phyloP scores from a whole-genome alignment of 2,329 filamentous ascomycete genomes.

The Fusarium transvaalense region DNA sequence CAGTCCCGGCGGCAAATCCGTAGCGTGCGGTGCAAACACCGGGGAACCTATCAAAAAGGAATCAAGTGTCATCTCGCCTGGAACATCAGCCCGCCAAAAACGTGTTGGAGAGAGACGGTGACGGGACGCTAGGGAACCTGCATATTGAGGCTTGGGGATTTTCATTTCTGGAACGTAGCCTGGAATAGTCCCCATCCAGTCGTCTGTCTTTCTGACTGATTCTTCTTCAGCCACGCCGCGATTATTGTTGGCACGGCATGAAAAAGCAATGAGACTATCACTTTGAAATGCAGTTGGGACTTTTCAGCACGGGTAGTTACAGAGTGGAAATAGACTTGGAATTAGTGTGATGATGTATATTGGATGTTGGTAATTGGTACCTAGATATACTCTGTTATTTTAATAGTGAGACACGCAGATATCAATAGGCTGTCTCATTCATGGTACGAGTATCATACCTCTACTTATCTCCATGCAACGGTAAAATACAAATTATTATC shows the following conservation, averaged over 20 bases:
- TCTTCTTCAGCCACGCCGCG: slow-evolving; percentile 22
- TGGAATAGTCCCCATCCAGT: slow-evolving; percentile 13
- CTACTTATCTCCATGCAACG: background rate
- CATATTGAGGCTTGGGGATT: slow-evolving; percentile 16
- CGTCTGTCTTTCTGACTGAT: background rate
- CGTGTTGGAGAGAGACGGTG: slow-evolving; percentile 26
- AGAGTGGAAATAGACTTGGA: slow-evolving; percentile 6
- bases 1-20: slow-evolving; percentile 24
- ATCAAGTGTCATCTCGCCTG: slow-evolving; percentile 14
- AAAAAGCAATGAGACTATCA: background rate
- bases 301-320: slow-evolving; percentile 21
- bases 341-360: too few relatives aligned
- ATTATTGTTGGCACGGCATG: slow-evolving; percentile 5
- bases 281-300: background rate
- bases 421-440: background rate
- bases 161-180: slow-evolving; percentile 30
- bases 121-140: slow-evolving; percentile 20
- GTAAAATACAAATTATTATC: background rate
- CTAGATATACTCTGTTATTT: background rate
- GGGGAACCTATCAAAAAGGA: background rate
- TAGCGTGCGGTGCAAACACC: slow-evolving; percentile 25
- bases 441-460: background rate
- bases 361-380: too few relatives aligned
- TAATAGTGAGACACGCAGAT: slow-evolving; percentile 19
- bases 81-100: slow-evolving; percentile 34